phyloP scores from a whole-genome alignment of 345 rosid species.

The Gossypium australe region DNA sequence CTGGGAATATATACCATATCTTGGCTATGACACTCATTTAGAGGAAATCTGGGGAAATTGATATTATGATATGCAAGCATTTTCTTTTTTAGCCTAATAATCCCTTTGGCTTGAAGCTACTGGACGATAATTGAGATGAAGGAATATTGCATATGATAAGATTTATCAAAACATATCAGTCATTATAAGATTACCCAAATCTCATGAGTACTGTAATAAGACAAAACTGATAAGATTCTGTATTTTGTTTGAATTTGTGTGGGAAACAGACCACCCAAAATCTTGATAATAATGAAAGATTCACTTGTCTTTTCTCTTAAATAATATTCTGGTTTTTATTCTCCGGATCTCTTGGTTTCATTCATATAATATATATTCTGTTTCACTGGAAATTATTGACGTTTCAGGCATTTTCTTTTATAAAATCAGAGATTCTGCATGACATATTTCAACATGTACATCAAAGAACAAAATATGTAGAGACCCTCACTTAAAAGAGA shows the following conservation, averaged over 20 bases:
- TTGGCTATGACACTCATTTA: neutral
- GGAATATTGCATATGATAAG: neutral
- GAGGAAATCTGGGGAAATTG: neutral
- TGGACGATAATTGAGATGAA: neutral
- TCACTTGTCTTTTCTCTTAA: neutral
- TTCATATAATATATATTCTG: too few relatives aligned
- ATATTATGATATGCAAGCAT: neutral
- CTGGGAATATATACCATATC: neutral
- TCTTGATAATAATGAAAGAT: neutral
- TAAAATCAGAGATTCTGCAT: neutral
- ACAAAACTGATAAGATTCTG: neutral
- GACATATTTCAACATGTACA: neutral
- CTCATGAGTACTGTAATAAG: neutral
- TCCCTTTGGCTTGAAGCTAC: neutral
- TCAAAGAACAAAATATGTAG: neutral
- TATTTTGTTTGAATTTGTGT: neutral
- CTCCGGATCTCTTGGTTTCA: neutral
- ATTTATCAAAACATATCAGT: neutral
- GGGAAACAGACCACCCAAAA: constrained; percentile 6
- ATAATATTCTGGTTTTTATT: neutral
- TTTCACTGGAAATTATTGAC: too few relatives aligned
- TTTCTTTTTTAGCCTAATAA: neutral
- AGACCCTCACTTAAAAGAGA: neutral
- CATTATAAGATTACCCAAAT: neutral
- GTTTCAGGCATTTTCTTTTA: too few relatives aligned